phyloP scores from a whole-genome alignment of 2,329 filamentous ascomycete genomes.

The Calonectria crousiana region DNA sequence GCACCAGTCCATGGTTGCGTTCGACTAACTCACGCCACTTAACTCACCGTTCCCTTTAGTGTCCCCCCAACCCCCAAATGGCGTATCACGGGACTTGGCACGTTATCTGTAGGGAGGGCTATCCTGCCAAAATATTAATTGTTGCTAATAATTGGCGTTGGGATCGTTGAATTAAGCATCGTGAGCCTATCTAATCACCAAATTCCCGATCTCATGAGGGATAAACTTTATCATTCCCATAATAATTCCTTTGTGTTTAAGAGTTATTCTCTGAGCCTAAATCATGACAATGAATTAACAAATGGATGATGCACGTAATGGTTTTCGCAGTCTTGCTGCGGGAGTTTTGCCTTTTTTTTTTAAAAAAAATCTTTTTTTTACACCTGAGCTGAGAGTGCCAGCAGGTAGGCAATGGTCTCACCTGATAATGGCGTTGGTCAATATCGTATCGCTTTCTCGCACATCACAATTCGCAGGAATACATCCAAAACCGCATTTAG shows the following conservation, averaged over 20 bases:
- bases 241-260: background rate
- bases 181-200: background rate
- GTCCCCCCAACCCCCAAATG: background rate
- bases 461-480: constrained; percentile 20
- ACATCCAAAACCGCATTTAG: constrained; percentile 26
- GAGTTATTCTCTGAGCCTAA: no score
- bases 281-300: background rate
- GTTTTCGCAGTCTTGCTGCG: background rate
- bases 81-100: background rate
- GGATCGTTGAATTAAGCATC: background rate
- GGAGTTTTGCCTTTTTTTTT: background rate
- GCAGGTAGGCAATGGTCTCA: background rate
- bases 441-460: background rate
- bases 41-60: background rate
- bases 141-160: background rate
- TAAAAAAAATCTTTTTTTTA: no score
- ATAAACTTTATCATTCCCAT: background rate
- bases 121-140: background rate
- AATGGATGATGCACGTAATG: background rate
- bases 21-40: background rate
- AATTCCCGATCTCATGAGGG: background rate
- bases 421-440: background rate
- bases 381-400: background rate
- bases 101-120: background rate
- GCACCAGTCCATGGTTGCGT: background rate